Base-by-base conservation (phyloP, 805 yeast species). In the Vanderwaltozyma polyspora region DNA sequence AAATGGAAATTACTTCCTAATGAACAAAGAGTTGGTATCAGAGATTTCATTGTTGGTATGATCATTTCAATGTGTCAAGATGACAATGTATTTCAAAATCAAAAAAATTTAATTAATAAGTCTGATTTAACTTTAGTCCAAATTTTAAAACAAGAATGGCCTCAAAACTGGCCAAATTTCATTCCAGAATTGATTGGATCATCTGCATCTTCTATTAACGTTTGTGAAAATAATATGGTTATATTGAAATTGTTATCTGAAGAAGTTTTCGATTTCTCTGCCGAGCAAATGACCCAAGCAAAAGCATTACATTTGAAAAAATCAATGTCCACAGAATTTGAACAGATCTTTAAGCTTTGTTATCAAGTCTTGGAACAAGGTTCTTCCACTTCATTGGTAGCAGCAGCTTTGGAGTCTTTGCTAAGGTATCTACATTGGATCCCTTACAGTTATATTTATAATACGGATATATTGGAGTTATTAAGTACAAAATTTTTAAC, bases 81-180 rank as follows among this genome's bases (percentile, higher is more conserved):
- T 54, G 93, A 84, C 40, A 63, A 67, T 8, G 67, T 73, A 22
- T 85, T 87, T 52, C 70, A 68, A 32, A 60, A 70, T 28, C 85
- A 85, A 53, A 79, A 78, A 51, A 77, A 95, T 15, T 68, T 91
- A 52, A 84, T 91, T 53, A 84, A 81, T 64, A 91, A 91, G 59
- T 86, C 87, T 49, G 95, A 91, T 62, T 69, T 91, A 52, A 89
- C 97, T 12, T 67, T 91, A 50, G 98, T 91, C 25, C 93, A 87
- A 52, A 79, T 91, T 34, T 73, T 91, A 52, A 91, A 91, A 53
- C 97, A 91, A 62, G 99, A 91, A 57, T 91, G 99, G 99, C 99
- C 99, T 23, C 84, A 79, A 48, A 82, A 87, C 57, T 91, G 99
- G 99, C 97, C 97, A 14, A 82, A 79, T 49, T 91, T 91, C 51